Conservation (phyloP, 2,329 filamentous ascomycete species). For the Calonectria leucothoes region DNA sequence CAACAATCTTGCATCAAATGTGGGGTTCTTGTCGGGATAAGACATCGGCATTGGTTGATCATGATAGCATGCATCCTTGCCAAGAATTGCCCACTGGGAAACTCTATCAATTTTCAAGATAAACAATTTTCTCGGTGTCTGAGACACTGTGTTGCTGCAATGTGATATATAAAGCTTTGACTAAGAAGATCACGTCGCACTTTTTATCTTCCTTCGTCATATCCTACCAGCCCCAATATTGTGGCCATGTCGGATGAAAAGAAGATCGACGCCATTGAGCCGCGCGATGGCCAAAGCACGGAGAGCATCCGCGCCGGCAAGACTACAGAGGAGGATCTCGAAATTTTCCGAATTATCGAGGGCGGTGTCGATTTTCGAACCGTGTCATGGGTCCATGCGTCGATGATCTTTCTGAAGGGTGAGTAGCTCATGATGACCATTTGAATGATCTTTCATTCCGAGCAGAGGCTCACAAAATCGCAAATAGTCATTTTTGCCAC, state of each 20-base stretch:
- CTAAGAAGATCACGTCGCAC: not conserved
- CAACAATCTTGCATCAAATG: not conserved
- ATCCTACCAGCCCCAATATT: not conserved
- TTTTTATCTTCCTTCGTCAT: not conserved
- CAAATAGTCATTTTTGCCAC: slow-evolving; percentile 33
- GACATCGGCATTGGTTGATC: not conserved
- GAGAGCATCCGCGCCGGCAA: not conserved
- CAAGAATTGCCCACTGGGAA: not conserved
- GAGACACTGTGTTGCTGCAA: not conserved
- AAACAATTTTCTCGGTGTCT: not conserved
- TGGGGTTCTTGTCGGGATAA: not conserved
- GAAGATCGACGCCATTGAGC: not conserved
- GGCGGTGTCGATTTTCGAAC: not conserved
- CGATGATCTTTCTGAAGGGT: not conserved
- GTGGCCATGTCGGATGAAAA: not conserved
- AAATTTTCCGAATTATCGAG: not conserved
- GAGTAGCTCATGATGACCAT: not conserved
- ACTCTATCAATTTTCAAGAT: not conserved
- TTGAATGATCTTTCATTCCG: not conserved
- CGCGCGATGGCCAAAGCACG: not conserved
- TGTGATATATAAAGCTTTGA: not conserved
- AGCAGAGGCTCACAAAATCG: not conserved
- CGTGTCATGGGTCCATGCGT: not conserved
- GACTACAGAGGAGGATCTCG: not conserved
- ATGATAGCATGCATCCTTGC: not conserved